Base-by-base conservation (phyloP, 495 filamentous ascomycete genomes). In the Neurospora hispaniola region DNA sequence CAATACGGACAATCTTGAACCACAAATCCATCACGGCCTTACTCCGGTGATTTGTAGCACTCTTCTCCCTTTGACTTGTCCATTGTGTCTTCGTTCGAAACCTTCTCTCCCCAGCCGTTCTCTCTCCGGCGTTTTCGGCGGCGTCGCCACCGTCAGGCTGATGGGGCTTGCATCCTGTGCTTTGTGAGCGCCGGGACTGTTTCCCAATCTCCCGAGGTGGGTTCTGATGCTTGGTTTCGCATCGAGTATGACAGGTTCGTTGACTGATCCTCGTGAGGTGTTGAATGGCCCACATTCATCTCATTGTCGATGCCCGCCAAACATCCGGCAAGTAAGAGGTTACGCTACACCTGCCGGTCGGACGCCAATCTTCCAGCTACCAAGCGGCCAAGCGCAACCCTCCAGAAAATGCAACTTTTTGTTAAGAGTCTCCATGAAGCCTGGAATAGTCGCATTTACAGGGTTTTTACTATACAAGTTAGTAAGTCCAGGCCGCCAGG, bases 1-100 rank as follows among this genome's bases (percentile, higher is more conserved):
- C 54, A 31, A 31, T 62, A 23, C 54, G 54, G 16, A 62, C 23
- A 62, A 9, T 62, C 35, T 31, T 59, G 69, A 73, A 38, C 27
- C 72, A 62, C 54, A 62, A 62, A 35, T 62, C 12, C 54, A 31
- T 27, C 23, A 70, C 80, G 80, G 80, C 80, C 76, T 71, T 80
- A 76, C 78, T 79, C 79, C 80, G 80, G 80, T 74, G 75, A 73
- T 78, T 80, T 71, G 72, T 75, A 69, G 42, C 62, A 71, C 62
- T 41, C 66, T 71, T 72, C 70, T 68, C 54, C 23, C 27, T 62
- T 62, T 16, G 54, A 66, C 42, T 43, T 69, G 46, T 31, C 27
- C 27, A 31, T 31, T 31, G 44, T 38, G 39, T 39, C 40, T 40
- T 42, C 71, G 73, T 69, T 66, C 69, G 75, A 72, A 48, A 68